Evolutionary conservation across 2,329 filamentous ascomycete genomes (phyloP), one percentile per base, ranked within the genome.

Genomic region (Ascochyta koolunga): DNA sequence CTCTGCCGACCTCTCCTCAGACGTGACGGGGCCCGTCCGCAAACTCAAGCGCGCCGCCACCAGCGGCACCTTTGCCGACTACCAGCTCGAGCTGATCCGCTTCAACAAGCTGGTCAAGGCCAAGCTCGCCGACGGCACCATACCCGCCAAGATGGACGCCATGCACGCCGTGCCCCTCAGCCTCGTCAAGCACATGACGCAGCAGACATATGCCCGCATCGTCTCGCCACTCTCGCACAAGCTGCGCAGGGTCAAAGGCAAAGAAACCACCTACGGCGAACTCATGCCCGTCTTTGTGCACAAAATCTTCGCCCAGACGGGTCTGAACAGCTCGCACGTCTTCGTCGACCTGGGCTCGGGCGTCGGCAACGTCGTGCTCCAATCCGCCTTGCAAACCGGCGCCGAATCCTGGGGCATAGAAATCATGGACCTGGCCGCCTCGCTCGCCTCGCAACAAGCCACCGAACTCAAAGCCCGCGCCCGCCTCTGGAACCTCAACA

Each of bases 391-490:
- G 18, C 91, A 99, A 74, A 87, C 93, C 46, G 95, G 95, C 16
- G 96, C 92, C 73, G 91, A 96, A 71, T 93, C 89, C 74, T 97
- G 92, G 88, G 95, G 95, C 24, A 96, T 93, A 67, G 95, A 99
- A 75, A 91, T 96, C 82, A 96, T 97, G 91, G 83, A 89, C 52
- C 96, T 95, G 57, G 91, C 93, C 2, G 93, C 89, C 78, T 86
- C 88, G 50, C 83, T 96, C 27, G 95, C 91, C 7, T 86, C 89
- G 22, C 82, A 87, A 22, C 95, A 98, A 75, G 83, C 89, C 61
- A 82, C 83, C 31, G 95, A 99, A 74, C 96, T 99, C 65, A 81
- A 82, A 52, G 86, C 90, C n/a, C 86, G 95, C 31, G 93, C 91
- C 66, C 86, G 87, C 42, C 85, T 97, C 19, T 99, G 95, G 95